A percentile compares a stretch with the other conserved stretches of the same genome.
phyloP scores from a whole-genome alignment of 116 monocot genomes.

The Iris pallida region DNA sequence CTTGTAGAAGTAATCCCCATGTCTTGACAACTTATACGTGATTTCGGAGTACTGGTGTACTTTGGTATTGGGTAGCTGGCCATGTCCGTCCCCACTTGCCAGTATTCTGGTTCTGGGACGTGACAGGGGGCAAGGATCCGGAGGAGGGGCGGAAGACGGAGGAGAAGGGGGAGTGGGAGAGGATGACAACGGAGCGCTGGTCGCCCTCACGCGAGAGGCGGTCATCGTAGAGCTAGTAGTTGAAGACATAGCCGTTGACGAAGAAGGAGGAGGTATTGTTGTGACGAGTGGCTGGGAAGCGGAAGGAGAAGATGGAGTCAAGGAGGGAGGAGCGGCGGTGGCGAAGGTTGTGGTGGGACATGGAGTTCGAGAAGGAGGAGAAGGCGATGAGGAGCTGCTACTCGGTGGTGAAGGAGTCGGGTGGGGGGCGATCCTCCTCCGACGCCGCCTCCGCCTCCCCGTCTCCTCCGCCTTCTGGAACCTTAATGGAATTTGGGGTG shows the following conservation, averaged over 20 bases:
- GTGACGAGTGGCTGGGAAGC: constrained; percentile 25
- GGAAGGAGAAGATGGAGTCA: constrained; percentile 87
- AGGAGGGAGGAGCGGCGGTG: constrained; percentile 47
- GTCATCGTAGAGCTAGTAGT: constrained; percentile 84
- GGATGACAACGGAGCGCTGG: constrained; percentile 91
- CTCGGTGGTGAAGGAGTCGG: constrained; percentile 39
- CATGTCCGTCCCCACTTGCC: too few species aligned
- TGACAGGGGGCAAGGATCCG: constrained; percentile 87
- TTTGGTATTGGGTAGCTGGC: too few species aligned
- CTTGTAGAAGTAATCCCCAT: too few species aligned
- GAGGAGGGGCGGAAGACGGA: constrained; percentile 73
- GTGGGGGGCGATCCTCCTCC: too few species aligned
- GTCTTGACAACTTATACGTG: too few species aligned
- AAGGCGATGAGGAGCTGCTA: constrained; percentile 44
- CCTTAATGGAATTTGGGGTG: too few species aligned
- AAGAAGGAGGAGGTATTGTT: constrained; percentile 18
- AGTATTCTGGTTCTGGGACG: too few species aligned
- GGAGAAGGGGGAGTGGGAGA: constrained; percentile 62
- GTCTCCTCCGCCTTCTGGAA: too few species aligned
- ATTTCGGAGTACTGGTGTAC: too few species aligned
- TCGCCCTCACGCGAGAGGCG: constrained; percentile 90
- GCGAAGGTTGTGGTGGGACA: constrained; percentile 52
- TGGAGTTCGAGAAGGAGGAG: constrained; percentile 78
- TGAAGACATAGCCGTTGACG: constrained; percentile 92
- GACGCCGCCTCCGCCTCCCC: too few species aligned